These are phyloP conservation scores for Fusarium coffeatum DNA, from an alignment of 2,329 filamentous ascomycete genomes.

Conservation along the genomic window DNA sequence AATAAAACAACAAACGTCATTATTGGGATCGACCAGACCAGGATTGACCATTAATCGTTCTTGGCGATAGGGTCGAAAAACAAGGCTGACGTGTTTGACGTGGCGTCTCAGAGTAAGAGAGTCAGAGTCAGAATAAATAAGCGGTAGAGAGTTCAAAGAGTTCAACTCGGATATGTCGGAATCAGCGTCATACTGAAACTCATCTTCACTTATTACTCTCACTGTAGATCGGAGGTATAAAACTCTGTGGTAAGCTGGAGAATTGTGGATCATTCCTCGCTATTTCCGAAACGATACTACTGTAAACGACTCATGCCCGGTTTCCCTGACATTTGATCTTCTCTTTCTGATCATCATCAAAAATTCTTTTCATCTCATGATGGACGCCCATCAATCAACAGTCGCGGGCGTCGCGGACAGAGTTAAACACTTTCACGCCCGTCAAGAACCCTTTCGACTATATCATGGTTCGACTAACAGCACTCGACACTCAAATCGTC, in stretches of 20 bases:
- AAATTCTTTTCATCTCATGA: constrained; percentile 23
- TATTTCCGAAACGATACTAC: constrained; percentile 35
- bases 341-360: neutral
- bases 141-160: no score
- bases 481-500: constrained; percentile 69
- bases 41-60: constrained; percentile 20
- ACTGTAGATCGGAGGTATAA: neutral
- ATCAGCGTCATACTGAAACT: constrained; percentile 9
- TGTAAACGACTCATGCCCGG: constrained; percentile 29
- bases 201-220: no score
- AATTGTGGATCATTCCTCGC: constrained; percentile 32
- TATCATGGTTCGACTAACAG: constrained; percentile 83
- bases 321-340: constrained; percentile 1
- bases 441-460: constrained; percentile 72
- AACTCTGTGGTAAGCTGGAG: constrained; percentile 12
- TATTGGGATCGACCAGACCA: constrained; percentile 27
- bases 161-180: constrained; percentile 39
- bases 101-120: constrained; percentile 21
- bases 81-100: constrained; percentile 42
- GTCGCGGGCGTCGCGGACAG: constrained; percentile 58
- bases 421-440: constrained; percentile 58
- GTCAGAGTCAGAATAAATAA: neutral
- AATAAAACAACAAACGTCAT: constrained; percentile 27
- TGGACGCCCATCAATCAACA: constrained; percentile 59
- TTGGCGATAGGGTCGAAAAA: constrained; percentile 32